Conservation (phyloP, 2,329 filamentous ascomycete species). For the Paracoccidioides brasiliensis region DNA sequence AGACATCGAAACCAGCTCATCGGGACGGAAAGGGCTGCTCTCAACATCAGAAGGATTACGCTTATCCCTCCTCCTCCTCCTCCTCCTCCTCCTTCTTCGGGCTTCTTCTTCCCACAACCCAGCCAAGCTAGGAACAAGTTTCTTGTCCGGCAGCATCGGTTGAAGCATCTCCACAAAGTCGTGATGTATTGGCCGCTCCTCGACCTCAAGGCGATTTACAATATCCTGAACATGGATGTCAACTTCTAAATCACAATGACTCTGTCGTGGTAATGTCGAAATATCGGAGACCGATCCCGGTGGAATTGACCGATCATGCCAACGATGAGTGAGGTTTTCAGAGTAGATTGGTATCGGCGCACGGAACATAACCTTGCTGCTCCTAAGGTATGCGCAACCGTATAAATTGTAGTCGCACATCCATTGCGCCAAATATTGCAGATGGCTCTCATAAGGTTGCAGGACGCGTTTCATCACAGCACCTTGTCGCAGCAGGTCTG, state of each 20-base stretch:
- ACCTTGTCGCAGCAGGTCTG: slow-evolving; percentile 77
- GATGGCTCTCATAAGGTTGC: slow-evolving; percentile 86
- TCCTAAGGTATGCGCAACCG: slow-evolving; percentile 77
- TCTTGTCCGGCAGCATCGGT: slow-evolving; percentile 53
- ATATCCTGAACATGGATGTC: slow-evolving; percentile 86
- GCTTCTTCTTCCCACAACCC: slow-evolving; percentile 87
- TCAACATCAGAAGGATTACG: slow-evolving; percentile 52
- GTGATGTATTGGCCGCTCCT: slow-evolving; percentile 68
- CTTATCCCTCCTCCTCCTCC: slow-evolving; percentile 59
- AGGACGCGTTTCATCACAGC: slow-evolving; percentile 71
- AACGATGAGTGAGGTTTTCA: slow-evolving; percentile 51
- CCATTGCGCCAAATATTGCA: slow-evolving; percentile 88
- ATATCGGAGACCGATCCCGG: slow-evolving; percentile 48
- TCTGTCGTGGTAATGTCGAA: slow-evolving; percentile 56
- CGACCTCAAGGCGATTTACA: slow-evolving; percentile 62
- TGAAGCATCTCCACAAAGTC: slow-evolving; percentile 64
- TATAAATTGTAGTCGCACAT: slow-evolving; percentile 98
- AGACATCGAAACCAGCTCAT: slow-evolving; percentile 79
- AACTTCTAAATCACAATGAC: slow-evolving; percentile 79
- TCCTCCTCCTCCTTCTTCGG: slow-evolving; percentile 64
- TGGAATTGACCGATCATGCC: slow-evolving; percentile 65
- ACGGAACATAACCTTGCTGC: slow-evolving; percentile 57
- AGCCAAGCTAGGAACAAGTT: slow-evolving; percentile 87
- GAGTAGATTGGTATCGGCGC: slow-evolving; percentile 58
- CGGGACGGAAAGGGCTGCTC: slow-evolving; percentile 65